phyloP scores from a whole-genome alignment of 2,329 filamentous ascomycete genomes.

The Spiromastix sp. region DNA sequence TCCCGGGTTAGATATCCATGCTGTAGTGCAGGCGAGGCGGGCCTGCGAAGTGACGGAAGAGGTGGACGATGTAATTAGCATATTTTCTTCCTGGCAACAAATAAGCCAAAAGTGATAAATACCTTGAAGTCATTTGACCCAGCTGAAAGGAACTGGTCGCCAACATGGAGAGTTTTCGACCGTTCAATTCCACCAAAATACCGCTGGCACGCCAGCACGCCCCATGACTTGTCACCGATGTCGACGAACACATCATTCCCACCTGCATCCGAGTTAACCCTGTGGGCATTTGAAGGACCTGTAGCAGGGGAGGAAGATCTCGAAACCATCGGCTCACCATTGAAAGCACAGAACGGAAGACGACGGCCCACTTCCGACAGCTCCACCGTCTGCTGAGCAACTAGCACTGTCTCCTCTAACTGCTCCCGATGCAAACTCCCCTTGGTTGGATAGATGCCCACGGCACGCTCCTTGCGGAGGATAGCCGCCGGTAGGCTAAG shows the following conservation, averaged over 20 bases:
- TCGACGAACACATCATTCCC: constrained; percentile 97
- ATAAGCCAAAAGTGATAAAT: constrained; percentile 2
- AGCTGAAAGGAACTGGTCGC: constrained; percentile 89
- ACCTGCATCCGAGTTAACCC: constrained; percentile 35
- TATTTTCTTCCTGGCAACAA: background rate
- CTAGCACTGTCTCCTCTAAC: constrained; percentile 89
- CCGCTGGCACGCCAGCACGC: constrained; percentile 81
- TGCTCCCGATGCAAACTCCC: constrained; percentile 70
- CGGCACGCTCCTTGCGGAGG: constrained; percentile 79
- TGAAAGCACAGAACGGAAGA: constrained; percentile 94
- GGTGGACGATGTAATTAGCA: background rate
- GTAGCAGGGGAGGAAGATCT: background rate
- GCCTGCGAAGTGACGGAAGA: constrained; percentile 38
- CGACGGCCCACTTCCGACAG: constrained; percentile 57
- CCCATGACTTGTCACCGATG: constrained; percentile 96
- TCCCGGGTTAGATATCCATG: constrained; percentile 87
- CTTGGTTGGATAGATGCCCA: constrained; percentile 61
- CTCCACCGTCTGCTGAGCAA: constrained; percentile 87
- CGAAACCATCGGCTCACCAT: constrained; percentile 42
- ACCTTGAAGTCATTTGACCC: constrained; percentile 96
- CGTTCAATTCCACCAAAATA: constrained; percentile 72
- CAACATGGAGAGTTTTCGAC: constrained; percentile 80
- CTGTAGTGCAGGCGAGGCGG: constrained; percentile 80
- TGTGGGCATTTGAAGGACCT: too few relatives aligned
- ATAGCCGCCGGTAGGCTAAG: constrained; percentile 70